Conservation (phyloP, 2,329 filamentous ascomycete genomes). For the Botrytis galanthina region DNA sequence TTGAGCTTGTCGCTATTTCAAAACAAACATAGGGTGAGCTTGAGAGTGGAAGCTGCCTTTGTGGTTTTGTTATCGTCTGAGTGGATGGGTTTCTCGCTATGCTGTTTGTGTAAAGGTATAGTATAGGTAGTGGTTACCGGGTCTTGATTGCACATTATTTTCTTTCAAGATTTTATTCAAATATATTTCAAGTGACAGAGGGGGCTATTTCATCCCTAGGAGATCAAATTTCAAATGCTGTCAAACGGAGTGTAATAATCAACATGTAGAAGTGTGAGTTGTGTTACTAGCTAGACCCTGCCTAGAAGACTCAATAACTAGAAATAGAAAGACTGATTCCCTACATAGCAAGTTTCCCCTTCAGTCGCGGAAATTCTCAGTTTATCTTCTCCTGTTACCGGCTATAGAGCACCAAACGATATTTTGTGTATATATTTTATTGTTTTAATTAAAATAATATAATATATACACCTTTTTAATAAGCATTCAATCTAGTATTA, state of each 20-base stretch:
- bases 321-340: background rate
- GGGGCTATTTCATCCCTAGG: background rate
- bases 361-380: fast-evolving
- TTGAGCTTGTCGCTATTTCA: background rate
- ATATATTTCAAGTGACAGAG: no score
- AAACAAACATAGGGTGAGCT: background rate
- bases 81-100: background rate
- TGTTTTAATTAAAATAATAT: no score
- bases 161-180: background rate
- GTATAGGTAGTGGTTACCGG: background rate
- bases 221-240: no score
- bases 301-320: background rate
- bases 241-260: no score
- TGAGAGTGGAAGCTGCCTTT: background rate
- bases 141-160: background rate
- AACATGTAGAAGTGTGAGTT: background rate
- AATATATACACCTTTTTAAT: no score
- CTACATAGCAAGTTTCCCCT: background rate
- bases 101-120: background rate
- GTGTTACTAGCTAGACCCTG: background rate
- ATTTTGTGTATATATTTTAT: no score
- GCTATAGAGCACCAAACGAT: background rate
- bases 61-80: background rate
- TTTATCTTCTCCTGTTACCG: background rate
- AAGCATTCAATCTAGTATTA: no score